phyloP scores from a whole-genome alignment of 371 early-diverging fungal species.

The Mortierella sp. region DNA sequence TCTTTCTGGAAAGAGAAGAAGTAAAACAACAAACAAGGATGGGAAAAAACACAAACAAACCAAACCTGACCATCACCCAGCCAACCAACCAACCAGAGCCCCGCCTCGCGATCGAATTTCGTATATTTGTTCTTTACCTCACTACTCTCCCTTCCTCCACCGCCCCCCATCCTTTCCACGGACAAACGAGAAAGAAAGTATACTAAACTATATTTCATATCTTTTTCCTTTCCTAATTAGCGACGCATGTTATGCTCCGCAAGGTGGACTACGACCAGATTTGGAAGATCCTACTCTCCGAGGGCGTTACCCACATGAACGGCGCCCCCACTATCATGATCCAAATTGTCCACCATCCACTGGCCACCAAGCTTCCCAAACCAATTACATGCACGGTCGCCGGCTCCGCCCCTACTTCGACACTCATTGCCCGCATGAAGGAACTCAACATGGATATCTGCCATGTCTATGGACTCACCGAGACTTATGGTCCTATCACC shows the following conservation, averaged over 20 bases:
- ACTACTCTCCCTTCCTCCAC: background rate
- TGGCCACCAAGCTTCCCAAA: constrained; percentile 61
- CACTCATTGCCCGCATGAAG: constrained; percentile 66
- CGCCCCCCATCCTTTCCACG: background rate
- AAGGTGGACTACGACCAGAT: constrained; percentile 74
- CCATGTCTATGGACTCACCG: constrained; percentile 82
- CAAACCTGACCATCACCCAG: background rate
- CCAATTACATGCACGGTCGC: constrained; percentile 68
- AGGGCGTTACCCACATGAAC: constrained; percentile 73
- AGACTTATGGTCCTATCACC: constrained; percentile 71
- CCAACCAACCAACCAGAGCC: background rate
- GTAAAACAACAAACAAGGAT: background rate
- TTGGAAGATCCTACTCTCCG: constrained; percentile 67
- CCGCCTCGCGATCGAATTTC: background rate
- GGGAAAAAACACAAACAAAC: constrained; percentile 3
- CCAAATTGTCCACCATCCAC: constrained; percentile 69
- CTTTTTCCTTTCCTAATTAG: constrained; percentile 20
- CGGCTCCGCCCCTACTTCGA: constrained; percentile 73
- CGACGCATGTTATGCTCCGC: constrained; percentile 70
- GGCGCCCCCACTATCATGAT: constrained; percentile 82
- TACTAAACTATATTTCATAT: background rate
- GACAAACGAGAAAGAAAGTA: background rate
- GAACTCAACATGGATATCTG: constrained; percentile 68
- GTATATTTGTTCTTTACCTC: background rate
- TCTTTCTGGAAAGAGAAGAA: background rate